Evolutionary conservation across 345 rosid species (phyloP), one percentile per base, ranked within the genome.

Genomic region (Boechera stricta): DNA sequence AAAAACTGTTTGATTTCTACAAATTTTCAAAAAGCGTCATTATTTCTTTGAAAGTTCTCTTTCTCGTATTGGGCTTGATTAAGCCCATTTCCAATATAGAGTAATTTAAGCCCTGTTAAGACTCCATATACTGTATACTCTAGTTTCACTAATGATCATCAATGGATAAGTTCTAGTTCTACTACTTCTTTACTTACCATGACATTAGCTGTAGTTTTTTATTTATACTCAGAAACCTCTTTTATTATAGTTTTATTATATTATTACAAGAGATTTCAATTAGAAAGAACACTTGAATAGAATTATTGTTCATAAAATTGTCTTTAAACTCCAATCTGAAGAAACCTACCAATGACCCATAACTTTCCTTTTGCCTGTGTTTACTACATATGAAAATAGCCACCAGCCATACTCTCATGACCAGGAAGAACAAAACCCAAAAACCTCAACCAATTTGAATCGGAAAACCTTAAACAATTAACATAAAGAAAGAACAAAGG

Each of bases 351-450:
- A 66, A 48, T 31, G 63, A 52, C 32, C 16, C 48, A 38, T n/a
- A 16, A 48, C 28, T 55, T 77, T 36, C 24, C 44, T 49, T 49
- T 39, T 60, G 36, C 32, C 10, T 56, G 29, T 64, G 71, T 42
- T 31, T 44, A 36, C 56, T 48, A 56, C 67, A 42, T 56, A 66
- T 47, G 57, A 48, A 58, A 32, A 57, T 44, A 70, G 29, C 33
- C 11, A 10, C 3, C 7, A 80, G 86, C 72, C 92, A 85, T 76
- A 62, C 82, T 47, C 58, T 85, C 78, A 81, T 84, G 91, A 80
- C 87, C 54, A 79, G 2, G 42, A 61, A 67, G 38, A 57, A 61
- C 75, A 60, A 60, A 36, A 51, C 47, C 8, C 49, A 58, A 15
- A 48, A 36, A 36, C 67, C 73, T 59, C 31, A 36, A 56, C 38